Evolutionary conservation across 345 rosid species (phyloP), one percentile per base, ranked within the genome.

Genomic region (Moricandia arvensis): DNA sequence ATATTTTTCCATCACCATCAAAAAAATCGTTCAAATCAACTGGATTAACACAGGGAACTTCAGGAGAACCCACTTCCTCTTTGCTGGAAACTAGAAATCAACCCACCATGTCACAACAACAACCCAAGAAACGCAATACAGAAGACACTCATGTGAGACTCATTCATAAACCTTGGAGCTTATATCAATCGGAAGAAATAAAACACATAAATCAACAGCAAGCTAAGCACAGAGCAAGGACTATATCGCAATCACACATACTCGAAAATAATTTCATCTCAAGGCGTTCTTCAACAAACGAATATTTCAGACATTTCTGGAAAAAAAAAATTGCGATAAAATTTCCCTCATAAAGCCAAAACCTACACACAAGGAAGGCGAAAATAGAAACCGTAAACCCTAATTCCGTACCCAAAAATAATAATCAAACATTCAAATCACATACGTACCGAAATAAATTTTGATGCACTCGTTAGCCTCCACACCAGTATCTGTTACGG

Each of bases 1-100:
- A 88, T 66, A 95, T 95, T 79, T 95, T 95, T 73, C 90, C 98
- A 81, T 88, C 97, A 35, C 88, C 96, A 26, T 84, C 94, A 54
- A 89, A 88, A 76, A 89, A 88, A 78, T 81, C 81, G 76, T 83
- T 86, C 83, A 92, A 75, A 82, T 95, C 97, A 75, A 95, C 91
- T 7, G 91, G 91, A 59, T 69, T 75, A 17, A 95, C 78, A 57
- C 81, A 65, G 13, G 75, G 73, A 71, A 81, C 75, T 17, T 86
- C 85, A 9, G 81, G 67, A 73, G 83, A 81, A 69, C 83, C 94
- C 59, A 95, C 90, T 75, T 95, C 97, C 74, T 89, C 98, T 86
- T 89, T 90, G 85, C 84, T 84, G 21, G 93, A 88, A 82, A 87
- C 99, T 95, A 78, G 15, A 71, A 74, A 51, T 71, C 30, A 80